Evolutionary conservation across 176 grass and related monocot species (phyloP).

Genomic region (Oryza australiensis): DNA sequence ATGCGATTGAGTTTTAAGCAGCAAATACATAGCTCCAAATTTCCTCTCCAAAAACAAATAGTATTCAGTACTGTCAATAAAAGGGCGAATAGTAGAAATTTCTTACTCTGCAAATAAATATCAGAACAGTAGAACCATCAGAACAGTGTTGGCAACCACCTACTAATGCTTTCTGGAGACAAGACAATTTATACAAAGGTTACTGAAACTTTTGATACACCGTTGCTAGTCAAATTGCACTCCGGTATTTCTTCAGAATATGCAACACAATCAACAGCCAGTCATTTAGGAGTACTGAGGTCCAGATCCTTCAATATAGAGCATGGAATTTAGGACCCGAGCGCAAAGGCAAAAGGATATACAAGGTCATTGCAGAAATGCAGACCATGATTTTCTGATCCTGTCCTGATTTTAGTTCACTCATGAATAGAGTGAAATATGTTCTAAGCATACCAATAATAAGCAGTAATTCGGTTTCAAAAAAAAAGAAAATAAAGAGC

Average conservation of each 20-base stretch:
- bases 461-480: neutral
- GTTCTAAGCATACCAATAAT: neutral
- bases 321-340: too few relatives aligned
- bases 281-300: neutral
- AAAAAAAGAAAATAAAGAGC: too few relatives aligned
- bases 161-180: neutral
- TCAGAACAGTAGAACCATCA: neutral
- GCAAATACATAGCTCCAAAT: neutral
- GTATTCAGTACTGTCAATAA: neutral
- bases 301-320: too few relatives aligned
- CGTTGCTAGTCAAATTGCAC: too few relatives aligned
- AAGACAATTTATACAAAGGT: neutral
- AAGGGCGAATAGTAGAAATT: neutral
- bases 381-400: neutral
- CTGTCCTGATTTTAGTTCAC: neutral
- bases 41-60: too few relatives aligned
- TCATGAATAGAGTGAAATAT: neutral
- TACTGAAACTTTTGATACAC: neutral
- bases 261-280: neutral
- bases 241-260: neutral
- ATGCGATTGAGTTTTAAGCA: neutral
- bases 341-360: too few relatives aligned
- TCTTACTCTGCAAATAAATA: too few relatives aligned
- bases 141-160: neutral
- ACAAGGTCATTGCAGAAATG: too few relatives aligned